A percentile compares a stretch with the other conserved stretches of the same genome.
Evolutionary conservation across 2,329 filamentous ascomycete species (phyloP).

Genomic region (Ophiocordyceps camponoti-floridani): DNA sequence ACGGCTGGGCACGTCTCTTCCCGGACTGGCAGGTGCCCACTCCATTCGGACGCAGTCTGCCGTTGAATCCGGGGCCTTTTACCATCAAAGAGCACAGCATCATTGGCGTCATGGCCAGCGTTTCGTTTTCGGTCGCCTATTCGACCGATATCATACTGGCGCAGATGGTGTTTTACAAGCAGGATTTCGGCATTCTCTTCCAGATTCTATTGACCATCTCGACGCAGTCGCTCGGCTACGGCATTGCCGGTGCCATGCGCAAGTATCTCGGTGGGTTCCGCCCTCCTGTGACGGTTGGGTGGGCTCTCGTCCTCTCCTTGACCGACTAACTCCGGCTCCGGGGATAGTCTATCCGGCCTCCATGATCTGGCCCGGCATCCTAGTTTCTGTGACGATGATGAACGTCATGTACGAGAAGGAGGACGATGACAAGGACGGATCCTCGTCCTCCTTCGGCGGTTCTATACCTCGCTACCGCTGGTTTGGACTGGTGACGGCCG

Average conservation of each 20-base stretch:
- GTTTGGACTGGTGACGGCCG: slow-evolving; percentile 39
- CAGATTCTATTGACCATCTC: slow-evolving; percentile 49
- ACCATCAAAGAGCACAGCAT: slow-evolving; percentile 54
- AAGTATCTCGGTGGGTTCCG: slow-evolving; percentile 36
- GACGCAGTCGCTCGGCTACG: slow-evolving; percentile 52
- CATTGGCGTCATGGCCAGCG: slow-evolving; percentile 54
- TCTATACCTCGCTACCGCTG: slow-evolving; percentile 46
- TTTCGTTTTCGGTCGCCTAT: slow-evolving; percentile 52
- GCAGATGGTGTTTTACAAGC: slow-evolving; percentile 53
- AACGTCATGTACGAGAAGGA: slow-evolving; percentile 53
- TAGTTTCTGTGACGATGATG: slow-evolving; percentile 50
- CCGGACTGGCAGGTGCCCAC: slow-evolving; percentile 34
- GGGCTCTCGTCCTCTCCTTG: neutral
- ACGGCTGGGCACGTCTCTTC: slow-evolving; percentile 39
- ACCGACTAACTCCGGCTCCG: slow-evolving; percentile 2
- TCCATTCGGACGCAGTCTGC: slow-evolving; percentile 21
- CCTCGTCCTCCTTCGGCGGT: slow-evolving; percentile 38
- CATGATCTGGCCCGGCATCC: slow-evolving; percentile 57
- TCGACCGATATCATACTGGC: slow-evolving; percentile 59
- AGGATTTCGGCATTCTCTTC: slow-evolving; percentile 48
- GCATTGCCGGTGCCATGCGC: slow-evolving; percentile 49
- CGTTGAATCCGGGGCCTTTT: slow-evolving; percentile 48
- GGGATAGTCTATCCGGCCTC: slow-evolving; percentile 40
- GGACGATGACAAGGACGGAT: slow-evolving; percentile 19
- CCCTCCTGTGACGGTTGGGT: neutral